Base-by-base conservation (phyloP, 352 stramenopile species). In the Globisporangium heterothallicum region DNA sequence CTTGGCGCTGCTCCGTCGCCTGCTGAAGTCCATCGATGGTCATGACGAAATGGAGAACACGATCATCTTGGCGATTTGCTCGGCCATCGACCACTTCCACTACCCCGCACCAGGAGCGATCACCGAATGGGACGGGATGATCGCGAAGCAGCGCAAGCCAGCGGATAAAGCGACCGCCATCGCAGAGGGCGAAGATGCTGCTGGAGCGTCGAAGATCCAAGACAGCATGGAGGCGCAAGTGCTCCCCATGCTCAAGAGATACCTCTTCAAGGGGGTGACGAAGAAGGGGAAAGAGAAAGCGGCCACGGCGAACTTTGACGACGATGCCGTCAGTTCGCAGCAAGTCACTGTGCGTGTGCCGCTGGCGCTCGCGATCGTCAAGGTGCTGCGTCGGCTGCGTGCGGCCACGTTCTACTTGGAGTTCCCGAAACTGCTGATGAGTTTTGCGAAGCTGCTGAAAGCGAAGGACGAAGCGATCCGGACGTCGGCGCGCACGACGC, bases 41-140 rank as follows among this genome's bases (percentile, higher is more conserved):
- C 88, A 98, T 52, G 81, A 77, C 35, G 89, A 98, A 44, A 92
- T 97, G 63, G 96, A 99, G 64, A 81, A 54, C 19, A 70, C 85
- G 49, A 93, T 97, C 61, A 92, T 96, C 32, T 59, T 75, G 12
- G 78, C 94, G 5, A 84, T 99, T 48, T 99, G 96, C 61, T 63
- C 85, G 4, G 88, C 98, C 18, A 86, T 99, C 45, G 96, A 99
- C 71, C 74, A 88, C 49, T 99, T 99, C 64, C 93, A 98, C 69
- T 99, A 98, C 69, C 74, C 93, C 9, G 49, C 72, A 8, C 67
- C 67, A 13, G 66, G 66, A 30, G 72, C 72, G 49, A 62, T 69
- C 29, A 66, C 53, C 24, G 50, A 74, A 32, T 73, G 66, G 74
- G 41, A 69, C 57, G 27, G 41, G 10, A 51, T 26, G n/a, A 34